Percentiles rank a stretch among this genome's conserved stretches.
phyloP scores from a whole-genome alignment of 345 rosid species.

The Melaleuca quinquenervia region DNA sequence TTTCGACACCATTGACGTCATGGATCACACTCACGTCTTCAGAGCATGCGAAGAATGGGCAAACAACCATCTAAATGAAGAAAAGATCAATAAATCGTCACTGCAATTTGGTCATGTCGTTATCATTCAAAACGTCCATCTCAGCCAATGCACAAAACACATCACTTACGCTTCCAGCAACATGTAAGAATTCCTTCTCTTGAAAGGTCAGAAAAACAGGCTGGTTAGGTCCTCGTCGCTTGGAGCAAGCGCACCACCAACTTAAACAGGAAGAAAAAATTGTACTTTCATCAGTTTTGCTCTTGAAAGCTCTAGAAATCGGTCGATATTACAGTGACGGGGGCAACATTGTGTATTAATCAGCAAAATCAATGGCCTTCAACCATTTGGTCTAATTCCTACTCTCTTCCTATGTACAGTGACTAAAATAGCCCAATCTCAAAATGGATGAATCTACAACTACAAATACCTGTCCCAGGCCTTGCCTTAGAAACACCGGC shows the following conservation, averaged over 20 bases:
- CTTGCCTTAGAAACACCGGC: neutral
- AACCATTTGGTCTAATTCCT: slow-evolving; percentile 8
- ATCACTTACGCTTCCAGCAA: neutral
- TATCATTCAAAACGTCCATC: neutral
- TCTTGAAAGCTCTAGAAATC: neutral
- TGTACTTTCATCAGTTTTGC: neutral
- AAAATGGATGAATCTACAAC: slow-evolving; percentile 2
- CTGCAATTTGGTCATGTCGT: neutral
- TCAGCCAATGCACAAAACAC: neutral
- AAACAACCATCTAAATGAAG: neutral
- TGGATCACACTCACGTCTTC: neutral
- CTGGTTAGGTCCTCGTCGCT: neutral
- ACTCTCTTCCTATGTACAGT: slow-evolving; percentile 27
- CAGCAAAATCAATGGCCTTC: slow-evolving; percentile 9
- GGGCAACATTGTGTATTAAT: neutral
- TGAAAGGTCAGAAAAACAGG: neutral
- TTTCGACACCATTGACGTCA: neutral
- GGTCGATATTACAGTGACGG: neutral
- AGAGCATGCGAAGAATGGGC: neutral
- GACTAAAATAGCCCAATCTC: slow-evolving; percentile 5
- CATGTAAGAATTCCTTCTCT: neutral
- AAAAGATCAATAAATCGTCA: neutral
- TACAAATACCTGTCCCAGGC: neutral
- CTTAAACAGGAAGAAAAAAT: neutral
- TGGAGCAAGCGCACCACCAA: neutral